Percentiles rank a stretch among this genome's conserved stretches.
These are phyloP conservation scores for Monilinia polystroma DNA, from an alignment of 2,329 filamentous ascomycete species.

Conservation along the genomic window DNA sequence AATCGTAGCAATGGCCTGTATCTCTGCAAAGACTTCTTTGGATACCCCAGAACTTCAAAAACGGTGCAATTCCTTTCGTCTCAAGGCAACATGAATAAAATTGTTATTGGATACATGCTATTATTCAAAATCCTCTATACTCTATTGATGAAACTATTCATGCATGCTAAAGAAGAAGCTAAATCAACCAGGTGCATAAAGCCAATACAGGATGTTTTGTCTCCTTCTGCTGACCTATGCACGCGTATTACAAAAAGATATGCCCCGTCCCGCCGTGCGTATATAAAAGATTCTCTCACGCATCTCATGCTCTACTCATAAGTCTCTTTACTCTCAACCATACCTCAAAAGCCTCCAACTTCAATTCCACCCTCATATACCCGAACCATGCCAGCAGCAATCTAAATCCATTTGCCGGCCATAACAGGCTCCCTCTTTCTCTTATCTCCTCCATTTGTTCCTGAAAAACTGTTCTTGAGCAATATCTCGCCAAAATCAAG, in stretches of 20 bases:
- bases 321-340: constrained; percentile 57
- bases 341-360: constrained; percentile 62
- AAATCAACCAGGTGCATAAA: not conserved
- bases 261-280: not conserved
- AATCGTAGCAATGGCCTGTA: not conserved
- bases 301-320: constrained; percentile 34
- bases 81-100: not conserved
- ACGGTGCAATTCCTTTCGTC: not conserved
- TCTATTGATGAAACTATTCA: not conserved
- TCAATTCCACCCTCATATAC: constrained; percentile 59
- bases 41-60: not conserved
- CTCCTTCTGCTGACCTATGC: not conserved
- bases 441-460: constrained; percentile 61
- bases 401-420: constrained; percentile 56
- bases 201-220: not conserved
- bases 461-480: constrained; percentile 62
- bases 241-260: not conserved
- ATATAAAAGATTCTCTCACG: not conserved
- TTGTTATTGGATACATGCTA: not conserved
- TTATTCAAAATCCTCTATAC: not conserved
- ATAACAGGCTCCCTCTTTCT: constrained; percentile 53
- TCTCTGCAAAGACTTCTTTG: not conserved
- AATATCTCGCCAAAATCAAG: constrained; percentile 68
- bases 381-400: constrained; percentile 57
- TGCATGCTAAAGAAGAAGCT: not conserved